Evolutionary conservation across 2,329 filamentous ascomycete species (phyloP), one percentile per base, ranked within the genome.

Genomic region (Thielaviopsis populi): DNA sequence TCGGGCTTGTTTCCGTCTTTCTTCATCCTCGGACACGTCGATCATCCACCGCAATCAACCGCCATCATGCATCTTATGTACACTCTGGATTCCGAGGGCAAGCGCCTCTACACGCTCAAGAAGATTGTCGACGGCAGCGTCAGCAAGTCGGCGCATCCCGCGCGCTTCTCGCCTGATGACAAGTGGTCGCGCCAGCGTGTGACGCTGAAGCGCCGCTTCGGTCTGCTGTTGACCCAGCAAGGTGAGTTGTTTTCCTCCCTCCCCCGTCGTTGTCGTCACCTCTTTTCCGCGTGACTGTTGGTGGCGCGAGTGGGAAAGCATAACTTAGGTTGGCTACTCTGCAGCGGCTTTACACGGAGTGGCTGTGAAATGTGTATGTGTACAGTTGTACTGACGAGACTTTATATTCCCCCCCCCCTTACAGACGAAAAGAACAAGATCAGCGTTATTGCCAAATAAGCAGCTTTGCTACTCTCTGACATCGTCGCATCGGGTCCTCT

Each of bases 141-240:
- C 72, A 95, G 92, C 75, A 96, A 95, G 81, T 94, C 88, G 63
- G 94, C 94, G 64, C 92, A 97, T 78, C 92, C 94, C 58, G 94
- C 94, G 53, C 83, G 94, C 70, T 99, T 97, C 81, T 96, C 90
- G 58, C 94, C 94, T 68, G 94, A 99, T 77, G 94, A 99, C 81
- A 96, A 96, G 81, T 97, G 95, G 83, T 96, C 91, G 72, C 88
- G 90, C 73, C 92, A 97, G 78, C 85, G 94, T 70, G 91, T 97
- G 60, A 95, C 91, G 22, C 81, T 97, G 71, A 96, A 96, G 86
- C 91, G 89, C 79, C 83, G 94, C 72, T 97, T 95, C 73, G 87
- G 87, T 59, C 81, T 96, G 68, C 83, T 97, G 67, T 78, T 96
- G 74, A 94, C 88, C 63, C 89, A 95, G 80, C 87, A 79, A 74